Percentiles rank a stretch among this genome's conserved stretches.
phyloP scores from a whole-genome alignment of 2,329 filamentous ascomycete species.

The Fusarium liriodendri region DNA sequence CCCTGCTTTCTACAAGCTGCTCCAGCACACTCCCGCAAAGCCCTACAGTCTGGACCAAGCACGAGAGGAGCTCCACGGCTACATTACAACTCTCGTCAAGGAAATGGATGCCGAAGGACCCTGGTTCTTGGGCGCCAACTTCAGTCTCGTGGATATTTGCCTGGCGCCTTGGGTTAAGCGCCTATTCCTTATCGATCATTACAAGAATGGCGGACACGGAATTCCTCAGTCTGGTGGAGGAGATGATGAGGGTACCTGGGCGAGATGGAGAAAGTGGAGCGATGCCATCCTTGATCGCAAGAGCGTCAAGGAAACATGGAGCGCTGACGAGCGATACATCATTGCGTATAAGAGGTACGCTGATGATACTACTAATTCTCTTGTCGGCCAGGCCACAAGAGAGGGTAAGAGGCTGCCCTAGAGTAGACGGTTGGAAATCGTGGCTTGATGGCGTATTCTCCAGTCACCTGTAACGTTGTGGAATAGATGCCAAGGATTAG shows the following conservation, averaged over 20 bases:
- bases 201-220: conserved; percentile 68
- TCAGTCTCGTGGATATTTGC: conserved; percentile 77
- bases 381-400: conserved; percentile 71
- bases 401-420: conserved; percentile 70
- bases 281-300: conserved; percentile 67
- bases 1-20: conserved; percentile 73
- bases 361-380: conserved; percentile 71
- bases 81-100: conserved; percentile 68
- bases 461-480: background rate
- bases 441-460: background rate
- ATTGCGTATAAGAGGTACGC: conserved; percentile 76
- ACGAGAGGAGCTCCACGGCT: conserved; percentile 66
- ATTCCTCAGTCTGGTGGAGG: conserved; percentile 64
- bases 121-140: conserved; percentile 73
- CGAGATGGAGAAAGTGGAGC: conserved; percentile 73
- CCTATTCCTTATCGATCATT: conserved; percentile 80
- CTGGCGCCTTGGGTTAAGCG: conserved; percentile 80
- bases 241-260: conserved; percentile 72
- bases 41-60: conserved; percentile 62
- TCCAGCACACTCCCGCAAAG: conserved; percentile 66
- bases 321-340: conserved; percentile 74
- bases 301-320: conserved; percentile 76
- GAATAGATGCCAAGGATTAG: background rate
- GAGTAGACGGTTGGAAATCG: background rate
- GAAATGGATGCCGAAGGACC: conserved; percentile 70